phyloP scores from a whole-genome alignment of 75 land plant species.

The Sequoiadendron giganteum region DNA sequence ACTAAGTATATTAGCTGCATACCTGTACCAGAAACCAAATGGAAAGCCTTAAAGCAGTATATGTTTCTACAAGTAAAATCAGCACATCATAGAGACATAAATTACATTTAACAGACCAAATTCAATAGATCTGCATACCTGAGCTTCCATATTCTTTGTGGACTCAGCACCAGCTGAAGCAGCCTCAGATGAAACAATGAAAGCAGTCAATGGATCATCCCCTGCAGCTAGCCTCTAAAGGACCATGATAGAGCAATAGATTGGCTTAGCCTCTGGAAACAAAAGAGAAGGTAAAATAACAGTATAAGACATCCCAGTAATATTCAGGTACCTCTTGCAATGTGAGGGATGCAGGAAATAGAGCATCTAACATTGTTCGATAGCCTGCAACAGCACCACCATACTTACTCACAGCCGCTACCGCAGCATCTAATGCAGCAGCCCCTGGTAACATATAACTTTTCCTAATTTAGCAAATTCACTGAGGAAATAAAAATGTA shows the following conservation, averaged over 20 bases:
- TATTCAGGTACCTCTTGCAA: conserved; percentile 62
- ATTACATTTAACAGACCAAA: background rate
- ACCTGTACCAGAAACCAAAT: background rate
- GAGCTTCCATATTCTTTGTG: conserved; percentile 88
- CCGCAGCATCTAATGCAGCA: conserved; percentile 79
- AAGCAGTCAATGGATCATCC: conserved; percentile 72
- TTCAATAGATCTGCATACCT: conserved; percentile 36
- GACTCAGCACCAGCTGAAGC: conserved; percentile 80
- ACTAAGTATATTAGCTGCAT: background rate
- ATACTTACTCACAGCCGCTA: conserved; percentile 89
- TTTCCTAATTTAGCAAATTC: background rate
- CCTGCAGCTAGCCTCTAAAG: conserved; percentile 70
- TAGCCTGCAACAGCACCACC: conserved; percentile 92
- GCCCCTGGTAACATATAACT: conserved; percentile 56
- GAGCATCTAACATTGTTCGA: conserved; percentile 93
- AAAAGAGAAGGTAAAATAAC: background rate
- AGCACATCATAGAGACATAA: background rate
- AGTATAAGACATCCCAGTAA: background rate
- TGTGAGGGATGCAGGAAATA: conserved; percentile 71
- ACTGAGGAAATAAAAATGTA: background rate
- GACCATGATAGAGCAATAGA: background rate
- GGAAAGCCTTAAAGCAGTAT: background rate
- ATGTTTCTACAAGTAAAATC: background rate
- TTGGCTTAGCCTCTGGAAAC: conserved; percentile 1
- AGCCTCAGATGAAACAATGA: conserved; percentile 74